Evolutionary conservation across 75 land plant genomes (phyloP), one percentile per base, ranked within the genome.

Genomic region (Isoetes taiwanensis): DNA sequence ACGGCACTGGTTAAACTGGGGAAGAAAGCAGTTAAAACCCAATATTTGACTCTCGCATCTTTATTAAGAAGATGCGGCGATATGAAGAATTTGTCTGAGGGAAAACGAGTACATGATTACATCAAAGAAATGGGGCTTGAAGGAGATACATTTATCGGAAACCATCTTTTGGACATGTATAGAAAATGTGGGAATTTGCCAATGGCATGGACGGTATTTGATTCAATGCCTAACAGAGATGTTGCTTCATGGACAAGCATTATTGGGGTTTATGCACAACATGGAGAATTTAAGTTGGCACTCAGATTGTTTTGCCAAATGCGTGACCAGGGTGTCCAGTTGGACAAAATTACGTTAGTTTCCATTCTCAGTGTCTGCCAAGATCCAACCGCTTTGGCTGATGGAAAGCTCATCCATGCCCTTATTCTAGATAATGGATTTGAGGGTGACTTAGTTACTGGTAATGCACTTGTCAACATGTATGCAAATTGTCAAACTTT

Each of bases 401-500:
- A 61, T 19, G 63, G 71, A 0, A 57, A 34, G 58, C 73, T 70
- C 25, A 17, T 75, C 5, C 81, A 78, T 63, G 64, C 58, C 31
- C 30, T 62, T 6, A 27, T 74, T 35, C 24, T 66, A 25, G 24
- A 28, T 20, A n/a, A 28, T 4, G 57, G 52, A 6, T 63, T 64
- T 65, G 64, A 54, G 25, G 41, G 59, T 53, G 71, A 72, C 56
- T 54, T 74, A 50, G 30, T 68, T 12, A 56, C 74, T 38, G 70
- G 77, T 1, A 73, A 61, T 35, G 43, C 80, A 6, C 43, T 78
- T 57, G 30, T 78, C n/a, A 64, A 73, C 53, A 66, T 73, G 67
- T 73, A 73, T 63, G 73, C 52, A 14, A 78, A 66, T 28, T 74
- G 81, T 67, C 71, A 71, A 33, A 59, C 53, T 16, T 40, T 74